Percentiles rank a stretch among this genome's conserved stretches.
Evolutionary conservation across 208 protist species (phyloP).

Genomic region (Crithidia acanthocephali): DNA sequence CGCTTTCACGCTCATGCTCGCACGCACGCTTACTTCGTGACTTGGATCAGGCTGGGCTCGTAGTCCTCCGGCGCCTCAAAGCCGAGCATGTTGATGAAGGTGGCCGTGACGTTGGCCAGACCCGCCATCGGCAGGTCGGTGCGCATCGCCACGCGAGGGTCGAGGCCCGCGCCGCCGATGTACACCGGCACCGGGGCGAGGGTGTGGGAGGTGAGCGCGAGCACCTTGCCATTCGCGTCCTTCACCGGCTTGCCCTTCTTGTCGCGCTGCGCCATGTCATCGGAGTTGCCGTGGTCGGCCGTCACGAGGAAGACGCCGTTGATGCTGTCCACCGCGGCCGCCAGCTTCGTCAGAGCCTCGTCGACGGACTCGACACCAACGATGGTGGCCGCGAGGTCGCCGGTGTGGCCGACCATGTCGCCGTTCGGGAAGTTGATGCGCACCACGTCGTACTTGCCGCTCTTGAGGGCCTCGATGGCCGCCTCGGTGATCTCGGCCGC

Average conservation of each 20-base stretch:
- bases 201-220: constrained; percentile 94
- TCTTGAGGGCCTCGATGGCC: constrained; percentile 90
- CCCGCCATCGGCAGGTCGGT: constrained; percentile 86
- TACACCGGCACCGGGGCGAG: constrained; percentile 92
- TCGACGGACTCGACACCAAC: constrained; percentile 86
- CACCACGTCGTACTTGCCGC: constrained; percentile 91
- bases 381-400: constrained; percentile 88
- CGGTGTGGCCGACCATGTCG: constrained; percentile 97
- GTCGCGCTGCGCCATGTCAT: constrained; percentile 95
- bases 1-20: too few relatives aligned
- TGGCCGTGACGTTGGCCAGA: constrained; percentile 94
- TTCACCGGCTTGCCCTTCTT: constrained; percentile 91
- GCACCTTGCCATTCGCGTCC: constrained; percentile 67
- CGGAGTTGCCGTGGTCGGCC: constrained; percentile 96
- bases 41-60: constrained; percentile 80
- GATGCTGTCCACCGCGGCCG: constrained; percentile 82
- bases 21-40: constrained; percentile 28
- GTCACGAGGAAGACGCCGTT: constrained; percentile 93
- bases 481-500: constrained; percentile 91
- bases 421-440: constrained; percentile 96
- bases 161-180: constrained; percentile 89
- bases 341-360: constrained; percentile 77
- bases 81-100: constrained; percentile 95
- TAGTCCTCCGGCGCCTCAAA: constrained; percentile 92
- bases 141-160: constrained; percentile 83